Base-by-base conservation (phyloP, 176 grass and related monocot species). In the Triticum turgidum region DNA sequence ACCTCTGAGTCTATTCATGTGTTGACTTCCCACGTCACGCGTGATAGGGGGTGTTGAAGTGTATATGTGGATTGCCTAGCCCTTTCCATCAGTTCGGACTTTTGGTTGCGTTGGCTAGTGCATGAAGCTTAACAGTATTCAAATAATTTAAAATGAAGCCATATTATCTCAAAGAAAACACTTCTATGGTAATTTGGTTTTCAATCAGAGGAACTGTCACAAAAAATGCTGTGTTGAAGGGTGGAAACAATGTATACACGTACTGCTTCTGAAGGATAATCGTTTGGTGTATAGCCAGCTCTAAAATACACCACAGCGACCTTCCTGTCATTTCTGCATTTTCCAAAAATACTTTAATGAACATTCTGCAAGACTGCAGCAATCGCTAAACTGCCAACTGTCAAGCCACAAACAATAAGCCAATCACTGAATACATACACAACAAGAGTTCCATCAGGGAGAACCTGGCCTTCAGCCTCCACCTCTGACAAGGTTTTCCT, bases 191-290 rank as follows among this genome's bases (percentile, higher is more conserved):
- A 81, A 62, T 54, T 52, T 62, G 5, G 29, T 84, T 39, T 70
- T n/a, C 39, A 21, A 27, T 84, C 11, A 33, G 21, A 63, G 34
- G 10, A 74, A 22, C 29, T 0, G 21, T 64, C 25, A 32, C 21
- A 73, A 80, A 80, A 76, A 51, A 74, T 18, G 32, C 24, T 69
- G 3, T 59, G 35, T 59, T 74, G 37, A 64, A 87, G 76, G 18
- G 69, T 29, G 21, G 71, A 69, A 61, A 32, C n/a, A 24, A 61
- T 64, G n/a, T 61, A 79, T 62, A 79, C 20, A 77, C 93, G 58
- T 95, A 98, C 96, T 87, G 79, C 76, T 94, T 98, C 96, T 80
- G 96, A 96, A 94, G 96, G 93, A 87, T 98, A 98, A 83, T 98
- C 96, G 82, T 92, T 94, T 82, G 96, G 96, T 91, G 93, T 88